Conservation (phyloP, 2,329 filamentous ascomycete species). For the Penicillium brevicompactum region DNA sequence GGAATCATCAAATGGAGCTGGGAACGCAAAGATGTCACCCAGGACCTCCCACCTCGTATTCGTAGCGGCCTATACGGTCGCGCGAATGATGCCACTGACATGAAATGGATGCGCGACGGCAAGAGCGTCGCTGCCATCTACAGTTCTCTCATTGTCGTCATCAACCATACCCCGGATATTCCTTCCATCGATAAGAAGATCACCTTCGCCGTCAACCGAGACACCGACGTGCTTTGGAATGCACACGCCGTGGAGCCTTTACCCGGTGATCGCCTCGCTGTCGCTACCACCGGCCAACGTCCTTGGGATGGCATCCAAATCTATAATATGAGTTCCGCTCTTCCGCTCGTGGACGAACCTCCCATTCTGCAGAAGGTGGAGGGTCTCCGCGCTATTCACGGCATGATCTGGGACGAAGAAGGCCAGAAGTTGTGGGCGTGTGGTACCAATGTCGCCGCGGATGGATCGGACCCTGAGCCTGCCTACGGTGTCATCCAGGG, state of each 20-base stretch:
- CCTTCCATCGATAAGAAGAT: conserved; percentile 25
- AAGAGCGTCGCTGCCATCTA: conserved; percentile 25
- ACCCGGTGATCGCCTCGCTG: conserved; percentile 22
- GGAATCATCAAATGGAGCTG: conserved; percentile 18
- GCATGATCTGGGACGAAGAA: conserved; percentile 29
- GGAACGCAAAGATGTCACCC: conserved; percentile 20
- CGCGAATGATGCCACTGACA: conserved; percentile 28
- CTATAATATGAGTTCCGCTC: conserved; percentile 21
- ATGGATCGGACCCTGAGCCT: conserved; percentile 24
- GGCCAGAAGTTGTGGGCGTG: conserved; percentile 26
- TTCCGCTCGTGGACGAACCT: conserved; percentile 22
- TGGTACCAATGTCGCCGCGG: conserved; percentile 26
- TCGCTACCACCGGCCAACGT: conserved; percentile 26
- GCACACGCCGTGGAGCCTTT: conserved; percentile 25
- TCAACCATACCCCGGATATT: conserved; percentile 27
- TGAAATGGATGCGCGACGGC: conserved; percentile 27
- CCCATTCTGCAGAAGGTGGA: conserved; percentile 27
- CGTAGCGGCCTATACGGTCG: conserved; percentile 18
- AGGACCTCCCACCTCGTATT: conserved; percentile 18
- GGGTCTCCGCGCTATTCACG: conserved; percentile 26
- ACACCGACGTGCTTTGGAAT: conserved; percentile 23
- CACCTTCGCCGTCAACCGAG: conserved; percentile 26
- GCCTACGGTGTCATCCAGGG: conserved; percentile 22
- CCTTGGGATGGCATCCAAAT: conserved; percentile 28
- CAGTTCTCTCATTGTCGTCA: conserved; percentile 21